Conservation (phyloP, 495 filamentous ascomycete genomes). For the Talaromyces proteolyticus region DNA sequence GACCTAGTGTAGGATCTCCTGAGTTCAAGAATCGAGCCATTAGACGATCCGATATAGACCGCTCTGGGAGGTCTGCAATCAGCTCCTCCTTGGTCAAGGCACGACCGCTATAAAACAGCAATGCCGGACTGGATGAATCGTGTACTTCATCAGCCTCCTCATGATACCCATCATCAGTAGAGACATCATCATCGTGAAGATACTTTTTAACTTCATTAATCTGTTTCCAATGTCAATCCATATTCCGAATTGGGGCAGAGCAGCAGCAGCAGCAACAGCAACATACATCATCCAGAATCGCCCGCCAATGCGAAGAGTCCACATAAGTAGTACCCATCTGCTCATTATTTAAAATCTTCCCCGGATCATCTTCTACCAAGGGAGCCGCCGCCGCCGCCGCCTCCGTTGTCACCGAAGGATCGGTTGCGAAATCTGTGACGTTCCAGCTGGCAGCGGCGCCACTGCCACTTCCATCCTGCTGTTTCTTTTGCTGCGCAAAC, state of each 20-base stretch:
- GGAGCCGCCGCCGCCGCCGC: constrained; percentile 30
- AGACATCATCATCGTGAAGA: constrained; percentile 10
- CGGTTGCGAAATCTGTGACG: not conserved
- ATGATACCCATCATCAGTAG: constrained; percentile 12
- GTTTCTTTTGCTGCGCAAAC: constrained; percentile 30
- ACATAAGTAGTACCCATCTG: constrained; percentile 40
- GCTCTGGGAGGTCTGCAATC: constrained; percentile 31
- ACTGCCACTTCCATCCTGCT: constrained; percentile 4
- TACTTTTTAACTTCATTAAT: constrained; percentile 28
- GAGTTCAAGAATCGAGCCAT: constrained; percentile 39
- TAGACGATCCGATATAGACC: constrained; percentile 34
- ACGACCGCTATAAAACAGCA: constrained; percentile 34
- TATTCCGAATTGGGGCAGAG: constrained; percentile 6
- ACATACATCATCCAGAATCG: constrained; percentile 45
- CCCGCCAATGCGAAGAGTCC: constrained; percentile 43
- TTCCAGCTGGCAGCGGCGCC: not conserved
- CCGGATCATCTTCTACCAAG: constrained; percentile 43
- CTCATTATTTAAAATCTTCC: constrained; percentile 62
- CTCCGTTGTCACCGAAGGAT: constrained; percentile 45
- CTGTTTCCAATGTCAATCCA: constrained; percentile 13
- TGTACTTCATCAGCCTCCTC: constrained; percentile 18
- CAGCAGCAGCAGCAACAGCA: not conserved
- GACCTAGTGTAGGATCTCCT: constrained; percentile 35
- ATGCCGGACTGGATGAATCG: constrained; percentile 22
- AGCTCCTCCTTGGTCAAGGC: constrained; percentile 29